Base-by-base conservation (phyloP, 176 grass and related monocot species). In the Bromus sterilis region DNA sequence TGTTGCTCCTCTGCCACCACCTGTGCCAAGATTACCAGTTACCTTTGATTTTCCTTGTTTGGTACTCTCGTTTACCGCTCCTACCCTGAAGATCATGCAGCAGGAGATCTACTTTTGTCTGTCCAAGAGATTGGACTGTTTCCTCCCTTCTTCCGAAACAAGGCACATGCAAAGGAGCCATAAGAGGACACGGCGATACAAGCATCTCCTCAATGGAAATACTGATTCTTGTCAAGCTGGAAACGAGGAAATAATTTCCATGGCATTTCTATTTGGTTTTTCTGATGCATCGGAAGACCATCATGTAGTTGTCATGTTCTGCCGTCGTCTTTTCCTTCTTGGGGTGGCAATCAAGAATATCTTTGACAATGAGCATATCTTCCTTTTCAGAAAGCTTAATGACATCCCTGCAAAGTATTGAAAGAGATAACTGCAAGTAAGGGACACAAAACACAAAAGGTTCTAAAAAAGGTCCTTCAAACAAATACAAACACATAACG, bases 261-360 rank as follows among this genome's bases (percentile, higher is more conserved):
- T 6, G 34, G 8, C 51, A 59, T 80, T 70, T 42, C 32, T 20
- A 15, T 25, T 53, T 66, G 28, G 20, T 75, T 61, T 25, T 49
- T 76, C 39, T 11, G 30, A 53, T 53, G 25, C 60, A 59, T 84
- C 5, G 48, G 18, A 51, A 51, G 20, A 89, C 87, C 41, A 57
- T 84, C 39, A 89, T 89, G 70, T 84, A 84, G 28, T 51, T 89
- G 18, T 72, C 75, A 33, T 76, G 51, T 66, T 82, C 76, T 1
- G 61, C 39, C 16, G 84, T 75, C 24, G 80, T 84, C 70, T 80
- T 80, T 75, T 89, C 70, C 77, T 68, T 89, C 76, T 89, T 76
- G 13, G 87, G 87, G 60, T 89, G 87, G 87, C 84, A 89, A 32
- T 25, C 51, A 25, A 84, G 87, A 89, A 80, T 30, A 32, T 84